Evolutionary conservation across 2,329 filamentous ascomycete genomes (phyloP), one percentile per base, ranked within the genome.

Genomic region (Ophiosphaerella narmari): DNA sequence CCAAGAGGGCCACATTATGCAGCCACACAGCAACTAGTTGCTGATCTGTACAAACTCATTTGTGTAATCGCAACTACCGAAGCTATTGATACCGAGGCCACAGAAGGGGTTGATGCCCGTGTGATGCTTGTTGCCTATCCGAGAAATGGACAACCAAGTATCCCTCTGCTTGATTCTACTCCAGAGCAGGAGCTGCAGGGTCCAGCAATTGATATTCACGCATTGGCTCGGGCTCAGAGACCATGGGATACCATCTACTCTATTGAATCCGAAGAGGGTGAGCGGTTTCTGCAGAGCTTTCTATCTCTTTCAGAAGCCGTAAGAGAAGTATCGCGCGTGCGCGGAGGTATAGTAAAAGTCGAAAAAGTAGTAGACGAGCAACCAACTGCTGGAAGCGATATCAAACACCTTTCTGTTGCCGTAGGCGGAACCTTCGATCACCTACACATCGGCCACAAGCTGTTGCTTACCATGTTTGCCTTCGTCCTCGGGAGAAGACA

Each of bases 341-440:
- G 69, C 18, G 71, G 68, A 13, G 68, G 70, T 38, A 70, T 71
- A 51, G 68, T 72, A 26, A 59, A 59, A 38, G 59, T 69, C 43
- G 48, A 57, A 34, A 43, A 43, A 7, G 14, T 52, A 31, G 21
- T 21, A 23, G 26, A 45, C 38, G 46, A 33, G 13, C 54, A 41
- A 9, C 7, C 43, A 18, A 23, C 57, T 31, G 14, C 46, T 23
- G 46, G 43, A 21, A n/a, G 50, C 18, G n/a, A 44, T n/a, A 54
- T 42, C n/a, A 67, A 72, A 36, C 83, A 89, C 70, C 75, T 79
- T 51, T 81, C 84, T 12, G 88, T 95, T 42, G 90, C 88, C 44
- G 84, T 97, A 11, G 94, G 93, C 26, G 94, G 94, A 8, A 99
- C 94, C 0, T 99, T 97, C 74, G 94, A 99, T 72, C 91, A 97